Percentiles rank a stretch among this genome's conserved stretches.
Evolutionary conservation across 1,284 basidiomycete genomes (phyloP).

Genomic region (Sanghuangporus sanghuang): DNA sequence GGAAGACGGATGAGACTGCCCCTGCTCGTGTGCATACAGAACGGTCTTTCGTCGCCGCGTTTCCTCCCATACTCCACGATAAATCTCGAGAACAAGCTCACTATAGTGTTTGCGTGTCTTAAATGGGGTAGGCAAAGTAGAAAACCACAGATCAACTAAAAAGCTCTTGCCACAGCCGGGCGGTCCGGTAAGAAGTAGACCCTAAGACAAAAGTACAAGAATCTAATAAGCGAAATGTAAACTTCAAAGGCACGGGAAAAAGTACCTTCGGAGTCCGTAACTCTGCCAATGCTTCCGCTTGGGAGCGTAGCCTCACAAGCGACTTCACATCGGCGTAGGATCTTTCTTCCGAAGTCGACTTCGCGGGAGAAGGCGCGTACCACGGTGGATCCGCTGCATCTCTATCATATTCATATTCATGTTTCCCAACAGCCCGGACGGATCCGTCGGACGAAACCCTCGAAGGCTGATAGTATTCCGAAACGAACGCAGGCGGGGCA

Average conservation of each 20-base stretch:
- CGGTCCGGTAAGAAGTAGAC: slow-evolving; percentile 71
- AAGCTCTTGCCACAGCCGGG: slow-evolving; percentile 77
- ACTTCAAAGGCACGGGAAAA: background rate
- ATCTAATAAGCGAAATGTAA: background rate
- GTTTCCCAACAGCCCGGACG: background rate
- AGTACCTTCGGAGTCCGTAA: slow-evolving; percentile 53
- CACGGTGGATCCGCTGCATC: slow-evolving; percentile 22
- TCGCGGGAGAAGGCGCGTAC: slow-evolving; percentile 22
- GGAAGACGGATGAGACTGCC: slow-evolving; percentile 8
- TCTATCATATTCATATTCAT: background rate
- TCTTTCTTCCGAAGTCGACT: background rate
- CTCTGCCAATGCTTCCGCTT: slow-evolving; percentile 53
- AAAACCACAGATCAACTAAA: slow-evolving; percentile 63
- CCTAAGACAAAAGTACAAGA: slow-evolving; percentile 35
- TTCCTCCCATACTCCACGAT: slow-evolving; percentile 58
- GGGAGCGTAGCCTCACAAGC: slow-evolving; percentile 48
- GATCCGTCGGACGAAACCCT: slow-evolving; percentile 3
- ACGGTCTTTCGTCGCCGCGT: slow-evolving; percentile 41
- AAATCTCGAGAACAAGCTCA: slow-evolving; percentile 64
- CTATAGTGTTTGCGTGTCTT: slow-evolving; percentile 67
- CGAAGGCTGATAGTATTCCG: slow-evolving; percentile 28
- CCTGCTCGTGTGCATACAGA: slow-evolving; percentile 20
- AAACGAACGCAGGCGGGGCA: slow-evolving; percentile 37
- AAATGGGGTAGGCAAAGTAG: slow-evolving; percentile 49
- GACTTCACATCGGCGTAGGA: slow-evolving; percentile 20